Evolutionary conservation across 73 alveolate species (phyloP).

Genomic region (Paramecium pentaurelia): DNA sequence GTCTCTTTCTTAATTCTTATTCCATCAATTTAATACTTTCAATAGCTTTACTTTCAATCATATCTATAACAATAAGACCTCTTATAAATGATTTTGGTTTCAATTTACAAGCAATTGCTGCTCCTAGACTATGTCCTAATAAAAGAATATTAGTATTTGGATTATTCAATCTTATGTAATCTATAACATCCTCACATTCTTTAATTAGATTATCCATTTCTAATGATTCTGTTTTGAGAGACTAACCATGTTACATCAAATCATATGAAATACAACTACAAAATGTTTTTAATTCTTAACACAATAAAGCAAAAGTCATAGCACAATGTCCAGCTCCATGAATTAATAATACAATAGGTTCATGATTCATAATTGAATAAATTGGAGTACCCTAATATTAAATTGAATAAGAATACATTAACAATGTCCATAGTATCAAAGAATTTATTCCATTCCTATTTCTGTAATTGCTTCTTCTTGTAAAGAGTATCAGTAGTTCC

Average conservation of each 20-base stretch:
- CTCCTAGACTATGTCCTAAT: constrained; percentile 61
- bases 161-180: not conserved
- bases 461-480: not conserved
- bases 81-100: not conserved
- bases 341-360: not conserved
- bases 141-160: constrained; percentile 1
- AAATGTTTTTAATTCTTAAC: not conserved
- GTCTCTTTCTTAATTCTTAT: not conserved
- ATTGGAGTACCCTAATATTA: not conserved
- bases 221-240: not conserved
- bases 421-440: not conserved
- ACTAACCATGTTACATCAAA: not conserved
- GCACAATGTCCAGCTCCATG: constrained; percentile 40
- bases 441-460: not conserved
- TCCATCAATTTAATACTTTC: not conserved
- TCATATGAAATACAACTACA: constrained; percentile 4
- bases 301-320: not conserved
- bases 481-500: not conserved
- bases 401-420: not conserved
- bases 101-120: constrained; percentile 49
- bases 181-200: not conserved
- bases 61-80: not conserved
- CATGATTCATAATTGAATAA: not conserved
- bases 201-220: not conserved
- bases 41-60: not conserved